Conservation (phyloP, 306 rosid species). For the Vigna radiata region DNA sequence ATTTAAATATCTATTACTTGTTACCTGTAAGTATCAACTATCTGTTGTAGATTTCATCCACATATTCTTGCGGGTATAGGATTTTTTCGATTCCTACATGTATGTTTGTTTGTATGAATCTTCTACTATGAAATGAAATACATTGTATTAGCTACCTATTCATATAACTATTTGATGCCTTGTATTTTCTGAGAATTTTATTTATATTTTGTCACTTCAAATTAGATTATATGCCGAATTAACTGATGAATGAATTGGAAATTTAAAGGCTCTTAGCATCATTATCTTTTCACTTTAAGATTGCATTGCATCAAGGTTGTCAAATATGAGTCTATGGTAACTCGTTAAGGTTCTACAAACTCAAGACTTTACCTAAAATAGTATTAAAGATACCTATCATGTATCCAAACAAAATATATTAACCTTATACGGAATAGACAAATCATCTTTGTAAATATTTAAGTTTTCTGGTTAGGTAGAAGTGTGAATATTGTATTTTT, state of each 20-base stretch:
- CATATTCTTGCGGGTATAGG: too few species aligned
- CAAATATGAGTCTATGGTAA: not conserved
- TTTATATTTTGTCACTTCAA: not conserved
- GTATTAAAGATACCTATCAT: not conserved
- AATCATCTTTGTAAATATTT: not conserved
- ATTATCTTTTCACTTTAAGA: not conserved
- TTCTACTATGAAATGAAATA: slow-evolving; percentile 23
- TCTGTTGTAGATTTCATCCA: too few species aligned
- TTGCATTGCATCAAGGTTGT: not conserved
- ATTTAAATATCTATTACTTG: too few species aligned
- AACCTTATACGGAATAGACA: not conserved
- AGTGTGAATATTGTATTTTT: not conserved
- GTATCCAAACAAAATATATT: not conserved
- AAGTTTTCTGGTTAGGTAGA: not conserved
- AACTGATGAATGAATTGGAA: not conserved
- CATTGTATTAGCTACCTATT: slow-evolving; percentile 1
- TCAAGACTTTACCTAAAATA: not conserved
- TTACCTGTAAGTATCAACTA: too few species aligned
- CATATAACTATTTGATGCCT: not conserved
- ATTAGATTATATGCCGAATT: slow-evolving; percentile 29
- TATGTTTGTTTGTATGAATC: slow-evolving; percentile 13
- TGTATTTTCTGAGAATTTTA: slow-evolving; percentile 16
- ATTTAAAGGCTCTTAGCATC: slow-evolving; percentile 9
- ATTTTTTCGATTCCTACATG: too few species aligned
- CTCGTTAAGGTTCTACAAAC: not conserved